A percentile compares a stretch with the other conserved stretches of the same genome.
Evolutionary conservation across 805 yeast species (phyloP).

Genomic region (Yarrowia sp.): DNA sequence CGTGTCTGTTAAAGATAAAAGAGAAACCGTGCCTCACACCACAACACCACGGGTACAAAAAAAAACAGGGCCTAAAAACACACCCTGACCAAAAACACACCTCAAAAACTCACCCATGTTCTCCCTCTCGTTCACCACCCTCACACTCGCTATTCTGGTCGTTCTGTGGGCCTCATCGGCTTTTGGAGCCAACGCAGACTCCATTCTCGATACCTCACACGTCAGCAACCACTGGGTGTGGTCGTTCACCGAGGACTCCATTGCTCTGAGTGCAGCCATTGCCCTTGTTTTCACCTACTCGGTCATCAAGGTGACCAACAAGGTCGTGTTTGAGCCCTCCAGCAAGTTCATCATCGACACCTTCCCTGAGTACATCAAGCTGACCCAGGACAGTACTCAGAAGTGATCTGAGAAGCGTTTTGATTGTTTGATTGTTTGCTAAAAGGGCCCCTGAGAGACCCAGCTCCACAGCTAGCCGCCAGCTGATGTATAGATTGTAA

Average conservation of each 20-base stretch:
- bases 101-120: not conserved
- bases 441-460: not conserved
- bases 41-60: not conserved
- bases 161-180: constrained; percentile 23
- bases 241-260: constrained; percentile 25
- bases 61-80: not conserved
- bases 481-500: constrained; percentile 25
- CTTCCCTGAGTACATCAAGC: constrained; percentile 23
- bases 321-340: constrained; percentile 19
- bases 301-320: constrained; percentile 18
- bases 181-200: constrained; percentile 17
- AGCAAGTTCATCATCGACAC: constrained; percentile 14
- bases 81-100: not conserved
- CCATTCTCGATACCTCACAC: constrained; percentile 22
- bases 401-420: not conserved
- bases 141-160: constrained; percentile 21
- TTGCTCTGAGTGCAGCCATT: constrained; percentile 15
- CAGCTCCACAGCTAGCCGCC: constrained; percentile 9
- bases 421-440: not conserved
- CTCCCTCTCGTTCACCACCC: constrained; percentile 21
- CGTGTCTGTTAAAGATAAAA: constrained; percentile 5
- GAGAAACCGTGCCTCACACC: not conserved
- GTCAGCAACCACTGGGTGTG: constrained; percentile 24
- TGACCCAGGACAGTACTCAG: constrained; percentile 22
- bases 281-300: constrained; percentile 21